Conservation (phyloP, 2,329 filamentous ascomycete species). For the Colletotrichum tamarilloi region DNA sequence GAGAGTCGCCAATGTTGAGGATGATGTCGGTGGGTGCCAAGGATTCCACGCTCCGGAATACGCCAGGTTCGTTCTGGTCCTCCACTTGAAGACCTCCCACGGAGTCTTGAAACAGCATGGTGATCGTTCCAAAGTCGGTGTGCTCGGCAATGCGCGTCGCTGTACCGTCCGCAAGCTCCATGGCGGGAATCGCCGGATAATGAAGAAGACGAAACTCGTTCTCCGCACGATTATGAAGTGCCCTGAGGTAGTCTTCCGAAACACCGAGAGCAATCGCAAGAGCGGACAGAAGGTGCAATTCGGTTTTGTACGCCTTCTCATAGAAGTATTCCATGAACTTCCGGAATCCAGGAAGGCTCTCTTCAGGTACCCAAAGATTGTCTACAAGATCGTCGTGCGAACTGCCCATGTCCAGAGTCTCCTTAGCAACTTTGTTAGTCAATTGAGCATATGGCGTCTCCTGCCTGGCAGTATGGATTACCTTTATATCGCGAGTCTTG, state of each 20-base stretch:
- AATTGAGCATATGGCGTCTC: neutral
- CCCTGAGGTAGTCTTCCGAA: constrained; percentile 34
- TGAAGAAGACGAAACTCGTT: constrained; percentile 37
- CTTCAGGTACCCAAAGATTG: constrained; percentile 54
- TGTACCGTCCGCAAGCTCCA: constrained; percentile 45
- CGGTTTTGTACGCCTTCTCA: constrained; percentile 42
- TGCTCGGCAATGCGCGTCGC: constrained; percentile 44
- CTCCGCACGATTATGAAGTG: constrained; percentile 26
- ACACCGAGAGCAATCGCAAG: constrained; percentile 48
- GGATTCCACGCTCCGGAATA: constrained; percentile 40
- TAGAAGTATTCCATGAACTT: constrained; percentile 45
- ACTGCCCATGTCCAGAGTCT: constrained; percentile 17
- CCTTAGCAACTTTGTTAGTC: neutral
- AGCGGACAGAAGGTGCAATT: constrained; percentile 43
- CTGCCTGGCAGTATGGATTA: neutral
- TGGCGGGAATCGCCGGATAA: constrained; percentile 46
- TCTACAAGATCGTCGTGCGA: constrained; percentile 10
- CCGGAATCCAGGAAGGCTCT: constrained; percentile 50
- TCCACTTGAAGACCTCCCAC: constrained; percentile 44
- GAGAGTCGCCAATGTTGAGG: constrained; percentile 52
- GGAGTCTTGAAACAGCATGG: constrained; percentile 45
- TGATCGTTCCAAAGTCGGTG: constrained; percentile 48
- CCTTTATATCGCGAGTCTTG: constrained; percentile 23
- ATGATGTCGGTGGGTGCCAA: constrained; percentile 44
- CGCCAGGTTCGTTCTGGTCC: constrained; percentile 40